Base-by-base conservation (phyloP, 2,329 filamentous ascomycete genomes). In the Ilyonectria robusta region DNA sequence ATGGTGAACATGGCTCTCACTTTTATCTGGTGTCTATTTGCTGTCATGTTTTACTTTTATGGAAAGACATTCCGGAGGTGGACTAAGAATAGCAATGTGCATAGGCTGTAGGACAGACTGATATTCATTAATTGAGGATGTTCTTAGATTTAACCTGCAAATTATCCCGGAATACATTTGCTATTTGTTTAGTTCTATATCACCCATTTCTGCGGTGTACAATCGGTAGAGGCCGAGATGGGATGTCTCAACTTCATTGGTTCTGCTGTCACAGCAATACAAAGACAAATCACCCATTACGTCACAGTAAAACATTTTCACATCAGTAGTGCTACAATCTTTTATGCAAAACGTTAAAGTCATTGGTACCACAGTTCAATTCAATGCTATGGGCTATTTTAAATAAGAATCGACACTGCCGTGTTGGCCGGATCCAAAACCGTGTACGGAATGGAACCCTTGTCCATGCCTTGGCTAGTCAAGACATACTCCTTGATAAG, bases 351-450 rank as follows among this genome's bases (percentile, higher is more conserved):
- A 42, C 6, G 7, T 42, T 8, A n/a, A 17, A 7, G 10, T 42
- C 8, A 42, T 42, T 42, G 15, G n/a, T 42, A n/a, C 2, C 6
- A 8, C 40, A n/a, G n/a, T 42, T n/a, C 5, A n/a, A 17, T 42
- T n/a, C 40, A 6, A n/a, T 7, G 8, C 6, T 8, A n/a, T 3
- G n/a, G 1, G n/a, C n/a, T n/a, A 3, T 2, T 46, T 55, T 58
- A 70, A 15, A 70, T 70, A 3, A 69, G 59, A 51, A 70, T 70
- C 1, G 78, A 81, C 10, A 83, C 80, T 1, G 81, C 80, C 47
- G 79, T 82, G 51, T 76, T 72, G 9, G 67, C 70, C 13, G 81
- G 80, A 62, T 83, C 80, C 71, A 83, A 68, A 23, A 83, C 81
- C 74, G 77, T 78, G 68, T 82, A 83, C 21, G 78, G 79, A 6